A percentile compares a stretch with the other conserved stretches of the same genome.
These are phyloP conservation scores for Aspergillus aculeatus DNA, from an alignment of 2,329 filamentous ascomycete genomes.

Conservation along the genomic window DNA sequence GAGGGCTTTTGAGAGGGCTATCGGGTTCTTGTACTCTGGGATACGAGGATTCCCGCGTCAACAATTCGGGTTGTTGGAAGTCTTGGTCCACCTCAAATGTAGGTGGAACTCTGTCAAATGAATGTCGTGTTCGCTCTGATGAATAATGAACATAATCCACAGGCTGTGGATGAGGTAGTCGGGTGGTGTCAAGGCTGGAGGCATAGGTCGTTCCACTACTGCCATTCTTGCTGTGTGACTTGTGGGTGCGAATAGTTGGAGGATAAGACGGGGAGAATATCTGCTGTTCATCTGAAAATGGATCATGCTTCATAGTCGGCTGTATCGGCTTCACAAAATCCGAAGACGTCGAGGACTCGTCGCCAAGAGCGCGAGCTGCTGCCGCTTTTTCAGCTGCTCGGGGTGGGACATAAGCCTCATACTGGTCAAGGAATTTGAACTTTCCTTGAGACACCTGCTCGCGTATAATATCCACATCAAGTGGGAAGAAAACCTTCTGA, in stretches of 20 bases:
- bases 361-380: slow-evolving; percentile 40
- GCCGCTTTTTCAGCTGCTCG: slow-evolving; percentile 42
- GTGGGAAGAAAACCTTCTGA: slow-evolving; percentile 92
- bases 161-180: slow-evolving; percentile 57
- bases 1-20: slow-evolving; percentile 32
- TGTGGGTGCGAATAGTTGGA: slow-evolving; percentile 72
- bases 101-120: slow-evolving; percentile 79
- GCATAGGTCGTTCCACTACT: slow-evolving; percentile 95
- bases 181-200: slow-evolving; percentile 46
- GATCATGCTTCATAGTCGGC: slow-evolving; percentile 58
- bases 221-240: slow-evolving; percentile 79
- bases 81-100: slow-evolving; percentile 87
- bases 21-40: slow-evolving; percentile 28
- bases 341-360: slow-evolving; percentile 40
- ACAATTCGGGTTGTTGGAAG: slow-evolving; percentile 83
- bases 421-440: slow-evolving; percentile 70
- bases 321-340: slow-evolving; percentile 51
- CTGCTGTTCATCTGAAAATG: slow-evolving; percentile 79
- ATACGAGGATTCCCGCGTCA: slow-evolving; percentile 73
- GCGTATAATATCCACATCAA: slow-evolving; percentile 91
- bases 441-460: slow-evolving; percentile 83
- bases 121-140: slow-evolving; percentile 82
- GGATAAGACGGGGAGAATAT: slow-evolving; percentile 91
- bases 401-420: slow-evolving; percentile 53
- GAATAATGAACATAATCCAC: slow-evolving; percentile 63